phyloP scores from a whole-genome alignment of 345 rosid genomes.

The Populus nigra region DNA sequence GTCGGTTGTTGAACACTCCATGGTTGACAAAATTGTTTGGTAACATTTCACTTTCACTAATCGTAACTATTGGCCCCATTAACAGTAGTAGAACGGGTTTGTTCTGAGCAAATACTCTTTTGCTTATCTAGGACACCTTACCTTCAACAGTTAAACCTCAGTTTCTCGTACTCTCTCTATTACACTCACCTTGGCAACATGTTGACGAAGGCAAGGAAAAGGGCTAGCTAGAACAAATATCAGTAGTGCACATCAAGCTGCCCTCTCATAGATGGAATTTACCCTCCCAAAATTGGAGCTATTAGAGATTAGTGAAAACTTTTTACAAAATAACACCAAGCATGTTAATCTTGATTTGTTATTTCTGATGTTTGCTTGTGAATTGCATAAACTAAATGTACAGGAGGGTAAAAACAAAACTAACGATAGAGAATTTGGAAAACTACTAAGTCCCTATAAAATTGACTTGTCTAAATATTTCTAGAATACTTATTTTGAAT shows the following conservation, averaged over 20 bases:
- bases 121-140: not conserved
- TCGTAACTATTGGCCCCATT: not conserved
- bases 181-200: not conserved
- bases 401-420: constrained; percentile 5
- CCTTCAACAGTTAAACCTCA: not conserved
- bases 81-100: not conserved
- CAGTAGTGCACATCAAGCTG: not conserved
- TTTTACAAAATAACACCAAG: constrained; percentile 16
- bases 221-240: not conserved
- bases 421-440: not conserved
- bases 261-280: not conserved
- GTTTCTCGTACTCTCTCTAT: not conserved
- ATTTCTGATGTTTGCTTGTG: constrained; percentile 14
- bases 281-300: not conserved
- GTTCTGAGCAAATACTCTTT: not conserved
- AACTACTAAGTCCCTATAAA: not conserved
- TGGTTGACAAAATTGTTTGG: constrained; percentile 15
- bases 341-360: constrained; percentile 21
- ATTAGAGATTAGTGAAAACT: not conserved
- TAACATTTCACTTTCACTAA: constrained; percentile 19
- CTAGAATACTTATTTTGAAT: not conserved
- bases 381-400: constrained; percentile 10
- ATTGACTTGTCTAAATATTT: not conserved
- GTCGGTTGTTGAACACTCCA: not conserved
- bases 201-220: not conserved